These are phyloP conservation scores for Oxytropis ochrocephala DNA, from an alignment of 306 rosid species.

Conservation along the genomic window DNA sequence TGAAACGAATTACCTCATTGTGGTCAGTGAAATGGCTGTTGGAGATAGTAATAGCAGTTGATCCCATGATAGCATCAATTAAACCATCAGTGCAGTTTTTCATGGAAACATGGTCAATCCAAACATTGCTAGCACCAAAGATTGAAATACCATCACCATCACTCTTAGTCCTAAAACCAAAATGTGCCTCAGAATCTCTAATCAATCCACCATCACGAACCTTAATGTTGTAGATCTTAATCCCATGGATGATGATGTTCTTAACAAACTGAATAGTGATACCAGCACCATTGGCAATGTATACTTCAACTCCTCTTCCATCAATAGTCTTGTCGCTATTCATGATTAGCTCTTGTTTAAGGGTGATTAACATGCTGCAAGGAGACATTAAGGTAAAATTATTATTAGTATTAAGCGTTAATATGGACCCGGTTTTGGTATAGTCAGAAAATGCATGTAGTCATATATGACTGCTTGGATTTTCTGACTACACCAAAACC, in stretches of 20 bases:
- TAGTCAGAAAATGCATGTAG: too few relatives aligned
- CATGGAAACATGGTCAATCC: constrained; percentile 91
- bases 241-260: constrained; percentile 54
- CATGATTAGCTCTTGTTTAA: constrained; percentile 57
- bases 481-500: too few relatives aligned
- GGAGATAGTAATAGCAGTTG: constrained; percentile 84
- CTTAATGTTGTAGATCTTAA: constrained; percentile 45
- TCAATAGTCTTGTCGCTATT: constrained; percentile 61
- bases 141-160: constrained; percentile 88
- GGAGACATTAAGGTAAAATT: too few relatives aligned
- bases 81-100: constrained; percentile 49
- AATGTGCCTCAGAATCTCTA: constrained; percentile 42
- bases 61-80: constrained; percentile 64
- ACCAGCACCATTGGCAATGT: constrained; percentile 58
- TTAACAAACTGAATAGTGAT: constrained; percentile 51
- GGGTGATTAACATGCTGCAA: constrained; percentile 47
- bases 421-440: too few relatives aligned
- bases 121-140: constrained; percentile 57
- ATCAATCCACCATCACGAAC: constrained; percentile 40
- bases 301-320: constrained; percentile 55
- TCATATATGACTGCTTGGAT: too few relatives aligned
- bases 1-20: constrained; percentile 35
- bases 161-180: constrained; percentile 48
- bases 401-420: too few relatives aligned
- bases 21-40: constrained; percentile 70